phyloP scores from a whole-genome alignment of 495 filamentous ascomycete species.

The Penicillium lividum region DNA sequence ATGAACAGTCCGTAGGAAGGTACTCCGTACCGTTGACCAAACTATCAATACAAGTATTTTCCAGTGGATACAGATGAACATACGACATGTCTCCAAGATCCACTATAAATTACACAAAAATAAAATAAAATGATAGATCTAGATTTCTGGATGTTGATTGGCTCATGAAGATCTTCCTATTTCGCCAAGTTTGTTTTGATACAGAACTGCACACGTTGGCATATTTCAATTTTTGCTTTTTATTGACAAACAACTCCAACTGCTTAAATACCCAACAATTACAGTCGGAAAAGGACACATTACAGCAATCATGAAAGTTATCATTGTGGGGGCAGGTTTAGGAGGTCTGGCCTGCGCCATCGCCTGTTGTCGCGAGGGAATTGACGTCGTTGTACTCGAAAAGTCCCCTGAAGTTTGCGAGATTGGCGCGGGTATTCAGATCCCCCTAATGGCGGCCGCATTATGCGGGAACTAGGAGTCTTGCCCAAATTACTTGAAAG shows the following conservation, averaged over 20 bases:
- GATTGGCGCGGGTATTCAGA: constrained; percentile 52
- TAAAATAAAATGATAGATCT: neutral
- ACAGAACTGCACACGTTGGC: neutral
- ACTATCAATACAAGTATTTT: no score
- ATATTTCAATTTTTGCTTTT: neutral
- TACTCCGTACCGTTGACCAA: neutral
- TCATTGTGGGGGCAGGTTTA: constrained; percentile 12
- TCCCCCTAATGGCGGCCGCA: constrained; percentile 51
- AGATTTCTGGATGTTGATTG: neutral
- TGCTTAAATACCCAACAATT: neutral
- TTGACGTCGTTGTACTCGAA: constrained; percentile 61
- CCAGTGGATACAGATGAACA: neutral
- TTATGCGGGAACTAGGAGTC: constrained; percentile 50
- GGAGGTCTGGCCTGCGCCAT: constrained; percentile 57
- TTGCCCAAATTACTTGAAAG: constrained; percentile 30
- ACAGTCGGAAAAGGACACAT: neutral
- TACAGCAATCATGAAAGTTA: neutral
- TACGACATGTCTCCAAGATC: neutral
- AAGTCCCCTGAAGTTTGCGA: constrained; percentile 49
- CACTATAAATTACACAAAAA: neutral
- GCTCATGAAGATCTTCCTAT: neutral
- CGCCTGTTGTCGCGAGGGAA: constrained; percentile 52
- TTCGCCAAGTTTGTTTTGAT: neutral
- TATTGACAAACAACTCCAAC: neutral
- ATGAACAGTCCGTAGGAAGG: neutral